Conservation (phyloP, 805 yeast genomes). For the Yarrowia sp. region DNA sequence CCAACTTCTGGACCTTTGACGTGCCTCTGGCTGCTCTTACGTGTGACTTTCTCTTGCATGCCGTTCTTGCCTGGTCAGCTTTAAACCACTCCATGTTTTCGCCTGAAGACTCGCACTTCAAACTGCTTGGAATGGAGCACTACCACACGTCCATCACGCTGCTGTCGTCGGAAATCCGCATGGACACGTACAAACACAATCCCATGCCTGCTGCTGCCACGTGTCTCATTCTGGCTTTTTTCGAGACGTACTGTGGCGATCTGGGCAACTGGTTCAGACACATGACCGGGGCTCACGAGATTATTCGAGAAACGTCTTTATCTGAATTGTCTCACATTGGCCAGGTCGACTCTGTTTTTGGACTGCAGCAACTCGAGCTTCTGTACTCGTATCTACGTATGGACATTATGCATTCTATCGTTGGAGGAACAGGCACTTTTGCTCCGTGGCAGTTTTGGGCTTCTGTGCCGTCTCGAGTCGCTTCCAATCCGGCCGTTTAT, state of each 20-base stretch:
- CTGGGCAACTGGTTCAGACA: conserved; percentile 25
- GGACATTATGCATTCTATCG: conserved; percentile 25
- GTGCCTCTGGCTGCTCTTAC: conserved; percentile 5
- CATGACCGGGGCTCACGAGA: conserved; percentile 25
- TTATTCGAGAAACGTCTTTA: background rate
- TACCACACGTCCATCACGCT: background rate
- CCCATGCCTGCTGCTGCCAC: conserved; percentile 22
- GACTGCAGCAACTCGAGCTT: conserved; percentile 8
- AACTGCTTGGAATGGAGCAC: conserved; percentile 2
- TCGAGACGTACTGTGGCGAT: conserved; percentile 23
- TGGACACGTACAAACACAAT: conserved; percentile 7
- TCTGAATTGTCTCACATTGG: background rate
- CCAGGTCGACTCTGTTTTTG: background rate
- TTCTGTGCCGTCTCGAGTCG: background rate
- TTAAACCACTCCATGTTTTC: background rate
- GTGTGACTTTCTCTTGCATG: conserved; percentile 1
- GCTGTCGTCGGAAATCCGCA: conserved; percentile 12
- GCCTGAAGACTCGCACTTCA: background rate
- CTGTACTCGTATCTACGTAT: conserved; percentile 10
- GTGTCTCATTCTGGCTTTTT: conserved; percentile 25
- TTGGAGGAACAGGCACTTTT: conserved; percentile 14
- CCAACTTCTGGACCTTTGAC: conserved; percentile 18
- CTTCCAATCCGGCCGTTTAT: background rate
- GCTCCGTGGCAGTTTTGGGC: conserved; percentile 26
- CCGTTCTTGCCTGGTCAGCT: conserved; percentile 9